Evolutionary conservation across 139 green algal genomes (phyloP), one percentile per base, ranked within the genome.

Genomic region (Auxenochlorella pyrenoidosa): DNA sequence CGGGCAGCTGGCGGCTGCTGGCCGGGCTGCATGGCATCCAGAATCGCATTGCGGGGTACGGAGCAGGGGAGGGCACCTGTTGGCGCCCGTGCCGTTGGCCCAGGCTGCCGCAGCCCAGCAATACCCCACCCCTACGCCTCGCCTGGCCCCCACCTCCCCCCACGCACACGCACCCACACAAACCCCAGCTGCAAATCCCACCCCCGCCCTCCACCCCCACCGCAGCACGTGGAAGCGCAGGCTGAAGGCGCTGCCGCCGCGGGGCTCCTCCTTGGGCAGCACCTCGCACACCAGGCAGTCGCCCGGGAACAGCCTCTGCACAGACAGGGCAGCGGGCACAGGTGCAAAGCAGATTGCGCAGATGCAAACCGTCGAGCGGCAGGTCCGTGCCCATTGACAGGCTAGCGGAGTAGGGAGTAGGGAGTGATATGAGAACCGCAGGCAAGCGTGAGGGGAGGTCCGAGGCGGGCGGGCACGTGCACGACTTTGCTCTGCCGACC

Each of bases 221-320:
- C 79, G 58, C 58, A 84, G 73, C n/a, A 84, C 58, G 79, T 84
- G 79, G 19, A 84, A 51, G n/a, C 36, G 5, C 36, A 84, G 38
- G 79, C 59, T 73, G 60, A 84, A 84, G 22, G 26, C 3, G 79
- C 24, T 58, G 26, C 26, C 18, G 21, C 19, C 78, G 21, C 51
- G n/a, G 40, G 59, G 79, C 79, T 84, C 51, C 24, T 65, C 79
- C 38, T 43, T 19, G 15, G 79, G 79, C 38, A 75, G 24, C 58
- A 66, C 13, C 26, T 84, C 79, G 1, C 44, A 28, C 36, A 84
- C 79, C 79, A 84, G 5, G 21, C 32, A 43, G 59, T 84, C 79
- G 16, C 79, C 79, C 0, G 79, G 79, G 36, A 75, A 84, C 38
- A 84, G 79, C 79, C 73, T 75, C 79, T 84, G 79, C 36, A 16